phyloP scores from a whole-genome alignment of 208 protist genomes.

The Tritrichomonas musculus region DNA sequence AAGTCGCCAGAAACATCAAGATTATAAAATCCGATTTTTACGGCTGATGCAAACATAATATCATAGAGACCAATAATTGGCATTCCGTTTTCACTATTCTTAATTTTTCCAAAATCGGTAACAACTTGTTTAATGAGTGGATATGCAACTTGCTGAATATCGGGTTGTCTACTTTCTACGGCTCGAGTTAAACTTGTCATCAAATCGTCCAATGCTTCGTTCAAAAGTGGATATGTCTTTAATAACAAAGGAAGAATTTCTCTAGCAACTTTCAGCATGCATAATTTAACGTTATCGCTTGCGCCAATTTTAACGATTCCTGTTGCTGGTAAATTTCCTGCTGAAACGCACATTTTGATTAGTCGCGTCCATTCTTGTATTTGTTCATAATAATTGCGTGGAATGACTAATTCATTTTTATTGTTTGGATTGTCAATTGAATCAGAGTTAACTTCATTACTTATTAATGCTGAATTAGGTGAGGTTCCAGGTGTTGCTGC shows the following conservation, averaged over 20 bases:
- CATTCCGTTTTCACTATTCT: neutral
- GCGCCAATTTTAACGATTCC: neutral
- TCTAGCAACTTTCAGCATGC: neutral
- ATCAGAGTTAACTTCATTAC: too few relatives aligned
- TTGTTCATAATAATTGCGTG: too few relatives aligned
- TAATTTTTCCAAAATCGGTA: neutral
- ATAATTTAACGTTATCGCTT: neutral
- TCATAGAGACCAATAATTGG: neutral
- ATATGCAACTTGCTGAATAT: neutral
- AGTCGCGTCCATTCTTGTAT: neutral
- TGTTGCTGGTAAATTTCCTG: neutral
- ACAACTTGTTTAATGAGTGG: neutral
- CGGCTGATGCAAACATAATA: neutral
- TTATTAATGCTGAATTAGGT: too few relatives aligned
- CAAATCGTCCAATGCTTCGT: neutral
- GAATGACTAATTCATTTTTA: too few relatives aligned
- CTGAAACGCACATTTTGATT: neutral
- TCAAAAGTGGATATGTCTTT: neutral
- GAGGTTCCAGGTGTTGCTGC: too few relatives aligned
- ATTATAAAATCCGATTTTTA: neutral
- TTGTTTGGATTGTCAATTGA: too few relatives aligned
- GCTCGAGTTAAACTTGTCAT: neutral
- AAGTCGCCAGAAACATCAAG: neutral
- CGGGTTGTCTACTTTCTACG: neutral
- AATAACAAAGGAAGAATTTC: neutral